Conservation (phyloP, 2,329 filamentous ascomycete genomes). For the Xylaria sp. region DNA sequence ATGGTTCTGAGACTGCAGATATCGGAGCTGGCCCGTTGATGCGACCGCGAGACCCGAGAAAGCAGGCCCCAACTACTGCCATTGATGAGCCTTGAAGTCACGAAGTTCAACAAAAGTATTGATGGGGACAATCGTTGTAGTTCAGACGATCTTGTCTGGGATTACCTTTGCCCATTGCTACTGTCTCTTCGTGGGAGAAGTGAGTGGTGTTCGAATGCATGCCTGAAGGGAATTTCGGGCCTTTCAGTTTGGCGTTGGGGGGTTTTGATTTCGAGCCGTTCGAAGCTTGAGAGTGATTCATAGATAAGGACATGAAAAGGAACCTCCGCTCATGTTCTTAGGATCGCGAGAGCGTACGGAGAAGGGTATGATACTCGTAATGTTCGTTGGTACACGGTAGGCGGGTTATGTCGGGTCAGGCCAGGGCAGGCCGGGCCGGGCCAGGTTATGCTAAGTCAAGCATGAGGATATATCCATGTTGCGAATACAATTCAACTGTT, state of each 20-base stretch:
- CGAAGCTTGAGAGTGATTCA: constrained; percentile 5
- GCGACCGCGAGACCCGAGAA: constrained; percentile 5
- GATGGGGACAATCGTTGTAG: neutral
- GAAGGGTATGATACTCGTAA: constrained; percentile 5
- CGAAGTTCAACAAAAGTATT: constrained; percentile 3
- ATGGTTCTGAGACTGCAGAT: neutral
- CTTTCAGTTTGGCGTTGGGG: constrained; percentile 17
- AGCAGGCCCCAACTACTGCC: constrained; percentile 12
- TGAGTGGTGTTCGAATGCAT: constrained; percentile 3
- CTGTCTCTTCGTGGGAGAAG: neutral
- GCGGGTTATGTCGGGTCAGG: neutral
- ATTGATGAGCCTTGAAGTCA: constrained; percentile 20
- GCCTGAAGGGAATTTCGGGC: constrained; percentile 5
- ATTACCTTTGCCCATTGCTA: neutral
- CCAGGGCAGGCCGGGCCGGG: neutral
- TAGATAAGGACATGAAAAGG: neutral
- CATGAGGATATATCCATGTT: constrained; percentile 1
- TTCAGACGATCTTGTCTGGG: neutral
- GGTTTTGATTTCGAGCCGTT: constrained; percentile 10
- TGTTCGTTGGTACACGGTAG: constrained; percentile 1
- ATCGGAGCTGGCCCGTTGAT: neutral
- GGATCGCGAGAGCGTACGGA: neutral
- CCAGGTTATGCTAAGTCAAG: neutral
- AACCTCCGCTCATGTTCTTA: constrained; percentile 1
- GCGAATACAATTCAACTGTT: constrained; percentile 1